phyloP scores from a whole-genome alignment of 1,284 basidiomycete genomes.

The Tilletia horrida region DNA sequence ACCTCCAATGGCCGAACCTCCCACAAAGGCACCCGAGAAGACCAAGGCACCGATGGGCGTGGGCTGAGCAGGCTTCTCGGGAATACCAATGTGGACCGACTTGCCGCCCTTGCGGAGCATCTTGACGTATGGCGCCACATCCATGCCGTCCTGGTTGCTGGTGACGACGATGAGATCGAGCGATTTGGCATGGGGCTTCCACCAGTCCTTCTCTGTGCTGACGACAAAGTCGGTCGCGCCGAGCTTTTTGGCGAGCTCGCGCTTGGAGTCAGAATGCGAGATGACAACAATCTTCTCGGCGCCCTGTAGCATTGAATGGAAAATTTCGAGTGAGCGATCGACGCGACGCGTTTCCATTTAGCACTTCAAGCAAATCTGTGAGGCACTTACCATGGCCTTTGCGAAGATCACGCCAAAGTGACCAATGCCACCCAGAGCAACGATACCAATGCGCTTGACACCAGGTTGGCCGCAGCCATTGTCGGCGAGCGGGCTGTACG shows the following conservation, averaged over 20 bases:
- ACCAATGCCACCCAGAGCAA: slow-evolving; percentile 47
- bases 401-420: slow-evolving; percentile 46
- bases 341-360: not conserved
- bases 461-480: slow-evolving; percentile 42
- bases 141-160: slow-evolving; percentile 56
- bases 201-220: slow-evolving; percentile 30
- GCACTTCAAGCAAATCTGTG: no score
- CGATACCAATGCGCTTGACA: slow-evolving; percentile 44
- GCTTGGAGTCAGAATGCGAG: slow-evolving; percentile 39
- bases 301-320: no score
- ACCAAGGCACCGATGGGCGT: slow-evolving; percentile 38
- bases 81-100: slow-evolving; percentile 56
- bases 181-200: slow-evolving; percentile 47
- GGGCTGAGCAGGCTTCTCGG: slow-evolving; percentile 47
- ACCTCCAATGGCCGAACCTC: slow-evolving; percentile 47
- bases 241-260: slow-evolving; percentile 38
- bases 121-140: slow-evolving; percentile 54
- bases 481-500: slow-evolving; percentile 45
- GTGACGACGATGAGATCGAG: slow-evolving; percentile 59
- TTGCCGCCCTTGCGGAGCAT: slow-evolving; percentile 57
- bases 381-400: slow-evolving; percentile 31
- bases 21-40: slow-evolving; percentile 37
- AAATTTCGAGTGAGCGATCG: no score
- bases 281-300: slow-evolving; percentile 45
- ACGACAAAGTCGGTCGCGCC: slow-evolving; percentile 44